A percentile compares a stretch with the other conserved stretches of the same genome.
phyloP scores from a whole-genome alignment of 2,329 filamentous ascomycete species.

The Colletotrichum sp. region DNA sequence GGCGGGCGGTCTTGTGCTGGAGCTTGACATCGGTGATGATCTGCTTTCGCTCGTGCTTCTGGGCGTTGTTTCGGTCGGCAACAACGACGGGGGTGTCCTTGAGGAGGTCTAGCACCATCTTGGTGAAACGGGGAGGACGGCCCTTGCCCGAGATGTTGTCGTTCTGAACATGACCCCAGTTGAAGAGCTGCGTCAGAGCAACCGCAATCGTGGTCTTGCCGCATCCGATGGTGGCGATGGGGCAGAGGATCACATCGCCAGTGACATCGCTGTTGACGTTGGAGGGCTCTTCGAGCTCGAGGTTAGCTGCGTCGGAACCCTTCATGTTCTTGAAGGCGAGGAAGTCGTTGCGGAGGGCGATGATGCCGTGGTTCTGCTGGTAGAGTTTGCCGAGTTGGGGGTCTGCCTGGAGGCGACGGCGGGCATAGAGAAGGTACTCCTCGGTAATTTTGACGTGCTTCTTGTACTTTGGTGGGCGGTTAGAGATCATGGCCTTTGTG shows the following conservation, averaged over 20 bases:
- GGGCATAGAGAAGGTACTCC: slow-evolving; percentile 85
- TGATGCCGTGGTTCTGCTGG: slow-evolving; percentile 92
- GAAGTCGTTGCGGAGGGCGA: slow-evolving; percentile 87
- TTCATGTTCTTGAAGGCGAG: slow-evolving; percentile 82
- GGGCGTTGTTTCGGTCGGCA: slow-evolving; percentile 94
- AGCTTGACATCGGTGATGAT: slow-evolving; percentile 78
- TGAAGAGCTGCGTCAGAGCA: slow-evolving; percentile 81
- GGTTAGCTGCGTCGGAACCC: slow-evolving; percentile 84
- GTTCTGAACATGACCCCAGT: slow-evolving; percentile 94
- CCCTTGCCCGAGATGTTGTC: slow-evolving; percentile 88
- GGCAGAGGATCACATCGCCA: slow-evolving; percentile 79
- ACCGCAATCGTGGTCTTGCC: slow-evolving; percentile 94
- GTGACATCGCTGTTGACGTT: slow-evolving; percentile 56
- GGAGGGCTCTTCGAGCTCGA: slow-evolving; percentile 64
- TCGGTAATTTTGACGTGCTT: slow-evolving; percentile 92
- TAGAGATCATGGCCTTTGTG: slow-evolving; percentile 85
- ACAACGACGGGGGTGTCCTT: slow-evolving; percentile 74
- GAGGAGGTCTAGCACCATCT: slow-evolving; percentile 70
- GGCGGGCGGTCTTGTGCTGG: slow-evolving; percentile 66
- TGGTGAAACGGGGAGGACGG: slow-evolving; percentile 79
- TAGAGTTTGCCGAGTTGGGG: slow-evolving; percentile 74
- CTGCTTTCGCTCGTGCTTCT: slow-evolving; percentile 85
- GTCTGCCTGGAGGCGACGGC: slow-evolving; percentile 72
- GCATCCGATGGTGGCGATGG: slow-evolving; percentile 92
- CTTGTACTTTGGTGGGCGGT: slow-evolving; percentile 75